These are phyloP conservation scores for Hydrangea macrophylla DNA, from an alignment of 148 eudicot genomes.

Conservation along the genomic window DNA sequence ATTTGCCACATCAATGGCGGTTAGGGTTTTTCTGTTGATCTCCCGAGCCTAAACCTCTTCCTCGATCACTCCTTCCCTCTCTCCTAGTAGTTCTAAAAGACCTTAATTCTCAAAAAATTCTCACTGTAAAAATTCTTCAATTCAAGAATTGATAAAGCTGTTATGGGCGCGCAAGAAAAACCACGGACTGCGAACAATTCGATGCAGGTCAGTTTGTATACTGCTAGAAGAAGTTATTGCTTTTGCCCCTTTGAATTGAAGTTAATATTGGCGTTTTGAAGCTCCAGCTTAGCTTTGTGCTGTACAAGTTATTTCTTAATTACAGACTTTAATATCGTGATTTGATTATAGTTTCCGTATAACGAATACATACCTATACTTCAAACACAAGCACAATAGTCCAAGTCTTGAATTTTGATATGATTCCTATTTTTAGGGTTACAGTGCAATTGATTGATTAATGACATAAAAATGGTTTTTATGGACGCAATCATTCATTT, in stretches of 20 bases:
- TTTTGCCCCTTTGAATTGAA: conserved; percentile 15
- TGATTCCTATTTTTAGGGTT: background rate
- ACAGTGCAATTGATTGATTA: background rate
- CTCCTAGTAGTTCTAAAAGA: conserved; percentile 2
- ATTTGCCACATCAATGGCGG: conserved; percentile 22
- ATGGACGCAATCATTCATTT: background rate
- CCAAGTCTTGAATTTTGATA: too few relatives aligned
- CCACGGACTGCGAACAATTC: conserved; percentile 33
- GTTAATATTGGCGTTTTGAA: background rate
- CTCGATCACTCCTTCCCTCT: conserved; percentile 3
- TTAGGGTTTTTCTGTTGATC: conserved; percentile 28
- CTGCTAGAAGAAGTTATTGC: background rate
- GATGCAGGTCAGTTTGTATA: conserved; percentile 41
- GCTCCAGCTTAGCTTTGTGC: background rate
- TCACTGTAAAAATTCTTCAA: conserved; percentile 8
- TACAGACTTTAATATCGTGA: background rate
- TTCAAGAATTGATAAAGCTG: conserved; percentile 4
- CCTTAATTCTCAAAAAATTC: conserved; percentile 8
- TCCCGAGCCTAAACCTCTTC: background rate
- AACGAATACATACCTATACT: too few relatives aligned
- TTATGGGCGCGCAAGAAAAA: conserved; percentile 57
- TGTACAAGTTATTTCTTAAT: background rate
- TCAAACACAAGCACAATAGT: background rate
- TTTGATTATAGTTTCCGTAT: background rate
- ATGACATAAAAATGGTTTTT: background rate